A percentile compares a stretch with the other conserved stretches of the same genome.
phyloP scores from a whole-genome alignment of 2,329 filamentous ascomycete genomes.

The Fusarium beomiforme region DNA sequence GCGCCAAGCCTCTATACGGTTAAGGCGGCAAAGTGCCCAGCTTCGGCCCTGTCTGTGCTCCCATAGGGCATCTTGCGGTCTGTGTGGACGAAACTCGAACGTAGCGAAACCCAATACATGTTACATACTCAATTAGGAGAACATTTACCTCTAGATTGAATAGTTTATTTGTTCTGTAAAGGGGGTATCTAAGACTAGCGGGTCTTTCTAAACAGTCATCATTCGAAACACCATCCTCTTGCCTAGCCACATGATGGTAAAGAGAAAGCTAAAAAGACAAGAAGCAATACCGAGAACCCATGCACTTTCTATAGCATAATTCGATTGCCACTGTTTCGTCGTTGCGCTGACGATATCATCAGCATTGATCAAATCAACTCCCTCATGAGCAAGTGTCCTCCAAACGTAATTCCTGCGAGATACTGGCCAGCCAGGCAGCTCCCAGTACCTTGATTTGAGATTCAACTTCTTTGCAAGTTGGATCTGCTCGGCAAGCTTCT shows the following conservation, averaged over 20 bases:
- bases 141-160: too few species aligned
- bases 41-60: not conserved
- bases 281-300: constrained; percentile 35
- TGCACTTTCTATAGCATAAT: constrained; percentile 28
- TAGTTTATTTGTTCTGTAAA: not conserved
- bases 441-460: constrained; percentile 70
- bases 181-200: not conserved
- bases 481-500: constrained; percentile 56
- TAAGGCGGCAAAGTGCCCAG: constrained; percentile 18
- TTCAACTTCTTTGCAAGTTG: constrained; percentile 59
- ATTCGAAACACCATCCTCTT: constrained; percentile 17
- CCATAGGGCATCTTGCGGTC: not conserved
- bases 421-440: constrained; percentile 67
- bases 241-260: constrained; percentile 28
- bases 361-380: constrained; percentile 68
- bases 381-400: constrained; percentile 63
- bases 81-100: not conserved
- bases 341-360: constrained; percentile 63
- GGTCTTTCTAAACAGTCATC: not conserved
- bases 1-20: constrained; percentile 16
- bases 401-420: constrained; percentile 66
- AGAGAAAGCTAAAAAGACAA: constrained; percentile 23
- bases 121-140: not conserved
- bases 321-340: constrained; percentile 28
- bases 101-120: not conserved